Percentiles rank a stretch among this genome's conserved stretches.
These are phyloP conservation scores for Barnettozyma populi DNA, from an alignment of 805 yeast genomes.

Conservation along the genomic window DNA sequence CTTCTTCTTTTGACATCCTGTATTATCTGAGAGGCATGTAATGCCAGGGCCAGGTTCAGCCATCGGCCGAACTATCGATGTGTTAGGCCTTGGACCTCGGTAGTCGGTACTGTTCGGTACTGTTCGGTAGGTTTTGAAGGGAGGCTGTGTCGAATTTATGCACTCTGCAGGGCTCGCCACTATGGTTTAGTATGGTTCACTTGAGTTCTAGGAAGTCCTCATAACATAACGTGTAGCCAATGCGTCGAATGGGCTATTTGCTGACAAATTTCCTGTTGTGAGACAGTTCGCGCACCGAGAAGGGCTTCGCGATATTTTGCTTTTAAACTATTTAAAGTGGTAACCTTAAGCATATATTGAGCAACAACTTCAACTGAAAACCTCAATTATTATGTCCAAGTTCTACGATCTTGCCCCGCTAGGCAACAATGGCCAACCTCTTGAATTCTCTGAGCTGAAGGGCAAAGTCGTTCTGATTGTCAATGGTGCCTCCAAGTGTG, in stretches of 20 bases:
- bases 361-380: background rate
- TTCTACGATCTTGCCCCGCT: constrained; percentile 67
- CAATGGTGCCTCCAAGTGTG: constrained; percentile 86
- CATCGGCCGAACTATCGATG: too few relatives aligned
- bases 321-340: background rate
- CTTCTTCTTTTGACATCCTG: too few relatives aligned
- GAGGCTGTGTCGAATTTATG: too few relatives aligned
- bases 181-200: too few relatives aligned
- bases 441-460: constrained; percentile 53
- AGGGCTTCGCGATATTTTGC: background rate
- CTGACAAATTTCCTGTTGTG: background rate
- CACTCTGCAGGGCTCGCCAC: too few relatives aligned
- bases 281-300: background rate
- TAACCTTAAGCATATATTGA: background rate
- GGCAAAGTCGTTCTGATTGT: constrained; percentile 82
- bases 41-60: too few relatives aligned
- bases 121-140: too few relatives aligned
- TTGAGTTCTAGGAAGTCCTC: background rate
- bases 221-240: background rate
- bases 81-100: too few relatives aligned
- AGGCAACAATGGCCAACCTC: constrained; percentile 55
- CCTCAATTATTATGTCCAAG: constrained; percentile 36
- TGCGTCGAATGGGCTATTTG: background rate
- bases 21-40: too few relatives aligned
- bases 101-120: too few relatives aligned